Percentiles rank a stretch among this genome's conserved stretches.
phyloP scores from a whole-genome alignment of 441 rosid species.

The Geranium incanum region DNA sequence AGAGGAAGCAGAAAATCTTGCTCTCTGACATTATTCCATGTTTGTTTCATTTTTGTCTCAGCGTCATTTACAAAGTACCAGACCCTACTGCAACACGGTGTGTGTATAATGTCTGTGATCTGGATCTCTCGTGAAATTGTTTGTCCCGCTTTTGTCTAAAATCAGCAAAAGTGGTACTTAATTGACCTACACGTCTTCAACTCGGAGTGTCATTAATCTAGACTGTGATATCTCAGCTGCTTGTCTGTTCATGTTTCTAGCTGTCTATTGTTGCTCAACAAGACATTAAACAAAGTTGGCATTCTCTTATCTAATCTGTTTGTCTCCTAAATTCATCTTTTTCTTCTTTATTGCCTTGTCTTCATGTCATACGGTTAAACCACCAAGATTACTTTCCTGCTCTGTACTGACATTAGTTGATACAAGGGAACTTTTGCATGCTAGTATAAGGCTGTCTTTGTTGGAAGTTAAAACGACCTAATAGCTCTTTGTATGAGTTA shows the following conservation, averaged over 20 bases:
- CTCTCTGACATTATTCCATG: neutral
- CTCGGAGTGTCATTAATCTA: neutral
- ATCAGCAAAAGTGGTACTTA: constrained; percentile 2
- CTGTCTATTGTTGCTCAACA: neutral
- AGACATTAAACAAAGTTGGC: neutral
- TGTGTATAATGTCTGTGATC: constrained; percentile 6
- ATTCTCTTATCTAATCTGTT: neutral
- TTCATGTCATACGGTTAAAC: neutral
- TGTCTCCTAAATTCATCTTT: neutral
- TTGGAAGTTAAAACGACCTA: neutral
- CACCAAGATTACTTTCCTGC: neutral
- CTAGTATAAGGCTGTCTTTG: neutral
- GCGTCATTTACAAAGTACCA: neutral
- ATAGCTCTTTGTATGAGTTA: neutral
- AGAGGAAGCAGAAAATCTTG: neutral
- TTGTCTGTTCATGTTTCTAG: constrained; percentile 4
- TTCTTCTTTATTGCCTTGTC: neutral
- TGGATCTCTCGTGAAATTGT: constrained; percentile 2
- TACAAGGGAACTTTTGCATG: neutral
- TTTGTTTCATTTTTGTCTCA: neutral
- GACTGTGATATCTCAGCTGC: constrained; percentile 5
- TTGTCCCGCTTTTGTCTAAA: neutral
- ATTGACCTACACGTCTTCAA: neutral
- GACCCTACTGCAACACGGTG: neutral
- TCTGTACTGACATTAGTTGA: neutral